Base-by-base conservation (phyloP, 768 basidiomycete genomes). In the Boletus edulis region DNA sequence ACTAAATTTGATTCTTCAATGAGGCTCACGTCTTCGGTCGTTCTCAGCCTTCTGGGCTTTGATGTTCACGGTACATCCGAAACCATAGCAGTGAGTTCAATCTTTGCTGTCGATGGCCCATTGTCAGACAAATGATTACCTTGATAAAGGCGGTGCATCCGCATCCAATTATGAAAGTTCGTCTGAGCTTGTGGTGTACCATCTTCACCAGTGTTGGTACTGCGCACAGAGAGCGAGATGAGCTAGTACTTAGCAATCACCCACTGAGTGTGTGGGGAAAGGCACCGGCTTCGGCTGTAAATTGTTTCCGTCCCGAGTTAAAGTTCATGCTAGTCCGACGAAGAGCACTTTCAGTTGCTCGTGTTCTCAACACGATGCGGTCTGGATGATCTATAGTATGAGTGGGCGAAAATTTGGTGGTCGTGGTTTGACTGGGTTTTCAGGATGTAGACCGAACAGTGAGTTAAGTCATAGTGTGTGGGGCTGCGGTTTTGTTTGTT, bases 11-110 rank as follows among this genome's bases (percentile, higher is more conserved):
- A 17, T 32, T 31, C 11, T 29, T 9, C 27, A 22, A 4, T 10
- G 35, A 18, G 4, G 51, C 82, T 57, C 70, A 87, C 87, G 61
- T 92, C 88, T 57, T 90, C 87, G 0, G 88, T 88, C 6, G 79
- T 76, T 67, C 88, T 80, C 49, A 71, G 72, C 15, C 79, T 85
- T 62, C 83, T 81, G 14, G 87, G 90, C 89, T 89, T 68, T 47
- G 40, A 24, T 24, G 37, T 41, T 17, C 49, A 43, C 29, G 55
- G 46, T 54, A 47, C n/a, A 31, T 51, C 49, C 13, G 52, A 31
- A 27, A 41, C 18, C 51, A 37, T 8, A 34, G 15, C 20, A 29
- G 32, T 43, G 34, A 35, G 35, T 29, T 29, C 29, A 9, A 29
- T 29, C 29, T 14, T 35, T 35, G 34, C 34, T 5, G 34, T 35